These are phyloP conservation scores for Globisporangium nodosum DNA, from an alignment of 352 stramenopile genomes.

Conservation along the genomic window DNA sequence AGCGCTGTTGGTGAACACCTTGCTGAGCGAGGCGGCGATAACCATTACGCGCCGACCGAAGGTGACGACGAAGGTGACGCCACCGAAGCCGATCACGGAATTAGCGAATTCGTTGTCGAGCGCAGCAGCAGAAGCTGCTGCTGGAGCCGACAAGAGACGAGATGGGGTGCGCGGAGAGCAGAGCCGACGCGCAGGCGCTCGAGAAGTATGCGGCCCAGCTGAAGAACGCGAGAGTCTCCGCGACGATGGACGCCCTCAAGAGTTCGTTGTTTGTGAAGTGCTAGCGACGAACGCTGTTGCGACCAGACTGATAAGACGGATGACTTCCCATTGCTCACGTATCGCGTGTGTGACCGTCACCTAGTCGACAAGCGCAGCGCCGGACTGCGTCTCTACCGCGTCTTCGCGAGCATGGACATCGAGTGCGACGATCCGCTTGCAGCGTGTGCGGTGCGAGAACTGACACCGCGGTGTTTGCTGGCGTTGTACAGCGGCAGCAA, in stretches of 20 bases:
- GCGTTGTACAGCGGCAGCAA: slow-evolving; percentile 27
- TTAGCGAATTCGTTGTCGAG: too few species aligned
- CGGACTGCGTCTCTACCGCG: slow-evolving; percentile 34
- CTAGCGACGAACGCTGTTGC: too few species aligned
- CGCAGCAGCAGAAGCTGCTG: neutral
- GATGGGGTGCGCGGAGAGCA: slow-evolving; percentile 45
- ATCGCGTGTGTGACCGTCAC: neutral
- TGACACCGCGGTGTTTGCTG: neutral
- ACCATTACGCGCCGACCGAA: too few species aligned
- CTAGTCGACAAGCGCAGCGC: slow-evolving; percentile 32
- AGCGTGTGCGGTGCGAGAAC: neutral
- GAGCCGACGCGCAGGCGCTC: slow-evolving; percentile 20
- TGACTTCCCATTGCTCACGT: too few species aligned
- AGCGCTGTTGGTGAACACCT: neutral
- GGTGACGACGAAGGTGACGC: too few species aligned
- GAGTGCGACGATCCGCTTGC: slow-evolving; percentile 21
- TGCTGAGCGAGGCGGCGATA: neutral
- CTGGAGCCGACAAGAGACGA: neutral
- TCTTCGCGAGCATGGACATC: slow-evolving; percentile 44
- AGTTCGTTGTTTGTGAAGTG: slow-evolving; percentile 9
- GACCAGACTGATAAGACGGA: too few species aligned
- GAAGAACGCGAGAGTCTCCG: slow-evolving; percentile 28
- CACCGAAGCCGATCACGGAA: too few species aligned
- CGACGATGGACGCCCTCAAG: slow-evolving; percentile 31
- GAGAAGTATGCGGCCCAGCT: slow-evolving; percentile 30